Evolutionary conservation across 352 stramenopile species (phyloP), one percentile per base, ranked within the genome.

Genomic region (Globisporangium carolinianum): DNA sequence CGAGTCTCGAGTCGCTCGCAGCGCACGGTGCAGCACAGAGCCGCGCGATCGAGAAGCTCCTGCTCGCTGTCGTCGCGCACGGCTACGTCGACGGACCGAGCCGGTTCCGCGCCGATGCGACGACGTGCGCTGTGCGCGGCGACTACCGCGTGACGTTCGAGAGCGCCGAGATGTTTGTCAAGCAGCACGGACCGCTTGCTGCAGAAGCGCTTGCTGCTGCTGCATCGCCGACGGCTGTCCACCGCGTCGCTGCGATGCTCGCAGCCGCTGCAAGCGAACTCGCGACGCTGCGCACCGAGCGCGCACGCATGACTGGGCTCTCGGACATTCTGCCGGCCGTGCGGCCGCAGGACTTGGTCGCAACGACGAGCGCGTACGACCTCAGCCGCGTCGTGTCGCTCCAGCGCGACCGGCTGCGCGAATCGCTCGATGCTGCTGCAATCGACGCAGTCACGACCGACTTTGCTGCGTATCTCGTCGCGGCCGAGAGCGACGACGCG

Each of bases 81-180:
- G 56, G 47, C 6, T 61, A 55, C 39, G 56, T 61, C 12, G 56
- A 61, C 17, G 56, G 56, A 11, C 56, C 56, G 10, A 55, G 56
- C 17, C 56, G 56, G 17, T 61, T 61, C 41, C 47, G 36, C 10
- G 47, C 39, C 18, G 39, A 39, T 5, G 32, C 6, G 12, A 36
- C 11, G 5, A 32, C 18, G 6, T 6, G 49, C 49, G 56, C 51
- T 15, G 18, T 55, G 6, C 47, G 52, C 24, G 56, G 56, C 12
- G 56, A 61, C 18, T 61, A 61, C 39, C 56, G 56, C 56, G 56
- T 61, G n/a, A 51, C 38, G 48, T 32, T 43, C 47, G 56, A 61
- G 35, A 61, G 56, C 24, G 56, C 38, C 24, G 56, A 55, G 39
- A 61, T 61, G 56, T 61, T 61, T 18, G 38, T 61, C 37, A 54